These are phyloP conservation scores for Blastobotrys mokoenaii DNA, from an alignment of 805 yeast genomes.

Conservation along the genomic window DNA sequence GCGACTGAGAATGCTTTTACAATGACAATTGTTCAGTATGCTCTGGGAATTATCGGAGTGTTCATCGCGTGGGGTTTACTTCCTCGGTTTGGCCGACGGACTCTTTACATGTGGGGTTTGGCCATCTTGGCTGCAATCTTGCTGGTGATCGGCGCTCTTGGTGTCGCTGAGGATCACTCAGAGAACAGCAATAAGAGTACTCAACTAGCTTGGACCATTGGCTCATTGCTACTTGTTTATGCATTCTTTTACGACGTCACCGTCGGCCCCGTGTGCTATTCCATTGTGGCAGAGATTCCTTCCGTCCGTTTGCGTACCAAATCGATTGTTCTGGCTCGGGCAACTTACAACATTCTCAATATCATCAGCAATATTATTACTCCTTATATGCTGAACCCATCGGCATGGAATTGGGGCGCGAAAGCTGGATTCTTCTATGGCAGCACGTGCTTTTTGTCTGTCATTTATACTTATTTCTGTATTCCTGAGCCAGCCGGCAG, in stretches of 20 bases:
- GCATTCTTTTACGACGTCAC: slow-evolving; percentile 38
- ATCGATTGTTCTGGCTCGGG: slow-evolving; percentile 34
- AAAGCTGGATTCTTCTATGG: slow-evolving; percentile 43
- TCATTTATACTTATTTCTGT: slow-evolving; percentile 39
- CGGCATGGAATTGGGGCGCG: slow-evolving; percentile 37
- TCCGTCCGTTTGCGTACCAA: slow-evolving; percentile 35
- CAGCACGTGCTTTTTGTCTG: slow-evolving; percentile 26
- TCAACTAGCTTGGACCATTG: slow-evolving; percentile 23
- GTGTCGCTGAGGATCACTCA: too few species aligned
- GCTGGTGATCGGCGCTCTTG: slow-evolving; percentile 13
- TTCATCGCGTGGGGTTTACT: slow-evolving; percentile 8
- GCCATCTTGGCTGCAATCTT: slow-evolving; percentile 5
- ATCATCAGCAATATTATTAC: slow-evolving; percentile 25
- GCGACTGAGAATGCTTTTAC: slow-evolving; percentile 32
- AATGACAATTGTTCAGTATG: slow-evolving; percentile 38
- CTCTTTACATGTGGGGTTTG: slow-evolving; percentile 15
- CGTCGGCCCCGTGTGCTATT: slow-evolving; percentile 35
- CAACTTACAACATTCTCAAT: slow-evolving; percentile 16
- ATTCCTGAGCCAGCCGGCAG: slow-evolving; percentile 49
- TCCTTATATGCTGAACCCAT: slow-evolving; percentile 42
- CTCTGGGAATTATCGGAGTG: slow-evolving; percentile 39
- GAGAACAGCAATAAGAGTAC: slow-evolving; percentile 21
- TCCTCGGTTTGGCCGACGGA: slow-evolving; percentile 7
- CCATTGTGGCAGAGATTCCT: slow-evolving; percentile 35
- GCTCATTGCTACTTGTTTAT: slow-evolving; percentile 37